These are phyloP conservation scores for Pythium biforme DNA, from an alignment of 352 stramenopile genomes.

Conservation along the genomic window DNA sequence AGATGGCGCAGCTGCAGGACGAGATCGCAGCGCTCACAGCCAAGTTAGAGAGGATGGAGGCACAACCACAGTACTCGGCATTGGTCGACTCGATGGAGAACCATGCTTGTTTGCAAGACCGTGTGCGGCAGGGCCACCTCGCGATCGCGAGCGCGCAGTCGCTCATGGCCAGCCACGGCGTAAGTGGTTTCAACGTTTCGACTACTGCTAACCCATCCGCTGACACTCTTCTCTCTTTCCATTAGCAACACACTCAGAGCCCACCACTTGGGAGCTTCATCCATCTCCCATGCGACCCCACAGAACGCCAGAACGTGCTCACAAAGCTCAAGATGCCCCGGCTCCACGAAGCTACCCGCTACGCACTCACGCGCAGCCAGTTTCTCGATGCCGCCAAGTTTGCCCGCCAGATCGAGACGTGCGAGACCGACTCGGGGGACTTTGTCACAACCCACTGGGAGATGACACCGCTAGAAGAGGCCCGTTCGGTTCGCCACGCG, in stretches of 20 bases:
- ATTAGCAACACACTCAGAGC: neutral
- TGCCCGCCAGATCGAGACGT: constrained; percentile 5
- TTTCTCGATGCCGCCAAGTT: constrained; percentile 8
- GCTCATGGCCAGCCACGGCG: constrained; percentile 4
- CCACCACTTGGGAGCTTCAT: constrained; percentile 15
- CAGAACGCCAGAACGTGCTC: neutral
- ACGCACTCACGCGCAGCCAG: constrained; percentile 2
- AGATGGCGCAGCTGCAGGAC: constrained; percentile 9
- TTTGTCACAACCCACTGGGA: constrained; percentile 15
- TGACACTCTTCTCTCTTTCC: neutral
- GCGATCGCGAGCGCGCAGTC: constrained; percentile 14
- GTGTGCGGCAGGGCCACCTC: constrained; percentile 3
- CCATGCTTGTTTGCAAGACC: neutral
- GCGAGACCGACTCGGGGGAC: constrained; percentile 1
- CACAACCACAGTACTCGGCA: neutral
- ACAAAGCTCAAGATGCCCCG: neutral
- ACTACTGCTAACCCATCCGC: neutral
- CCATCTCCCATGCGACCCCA: neutral
- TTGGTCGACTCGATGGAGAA: neutral
- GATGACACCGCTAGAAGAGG: constrained; percentile 9
- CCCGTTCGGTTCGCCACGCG: neutral
- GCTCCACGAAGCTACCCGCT: constrained; percentile 1
- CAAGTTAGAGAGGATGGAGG: constrained; percentile 1
- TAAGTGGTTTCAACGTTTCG: neutral
- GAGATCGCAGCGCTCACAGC: constrained; percentile 7